These are phyloP conservation scores for Botrytis deweyae DNA, from an alignment of 2,329 filamentous ascomycete genomes.

Conservation along the genomic window DNA sequence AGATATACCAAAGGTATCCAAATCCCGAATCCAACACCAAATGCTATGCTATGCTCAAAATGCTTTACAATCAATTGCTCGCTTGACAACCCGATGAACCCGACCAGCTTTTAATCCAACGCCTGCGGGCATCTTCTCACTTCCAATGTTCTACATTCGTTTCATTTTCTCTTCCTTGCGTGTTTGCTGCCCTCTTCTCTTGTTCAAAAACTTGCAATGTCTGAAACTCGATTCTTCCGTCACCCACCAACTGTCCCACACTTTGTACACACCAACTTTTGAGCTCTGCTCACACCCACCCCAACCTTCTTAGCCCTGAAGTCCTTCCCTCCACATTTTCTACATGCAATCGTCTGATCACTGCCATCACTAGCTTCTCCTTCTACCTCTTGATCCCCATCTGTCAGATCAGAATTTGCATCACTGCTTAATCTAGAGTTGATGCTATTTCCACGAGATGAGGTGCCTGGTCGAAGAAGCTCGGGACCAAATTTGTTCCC, in stretches of 20 bases:
- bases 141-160: neutral
- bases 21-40: constrained; percentile 5
- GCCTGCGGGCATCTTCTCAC: neutral
- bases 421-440: constrained; percentile 60
- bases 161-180: neutral
- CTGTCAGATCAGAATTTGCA: constrained; percentile 37
- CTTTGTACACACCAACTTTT: constrained; percentile 60
- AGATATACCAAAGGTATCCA: neutral
- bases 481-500: constrained; percentile 29
- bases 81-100: neutral
- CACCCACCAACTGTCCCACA: constrained; percentile 45
- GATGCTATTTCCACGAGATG: constrained; percentile 30
- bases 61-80: neutral
- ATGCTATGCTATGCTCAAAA: constrained; percentile 6
- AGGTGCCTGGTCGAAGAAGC: constrained; percentile 24
- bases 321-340: constrained; percentile 57
- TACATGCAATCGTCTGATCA: constrained; percentile 49
- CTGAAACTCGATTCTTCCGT: neutral
- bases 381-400: constrained; percentile 40
- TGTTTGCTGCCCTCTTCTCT: neutral
- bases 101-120: neutral
- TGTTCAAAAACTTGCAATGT: neutral
- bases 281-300: constrained; percentile 49
- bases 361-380: constrained; percentile 48
- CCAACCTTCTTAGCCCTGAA: constrained; percentile 60